Conservation (phyloP, 1,139 yeast genomes). For the Hanseniaspora gamundiae region DNA sequence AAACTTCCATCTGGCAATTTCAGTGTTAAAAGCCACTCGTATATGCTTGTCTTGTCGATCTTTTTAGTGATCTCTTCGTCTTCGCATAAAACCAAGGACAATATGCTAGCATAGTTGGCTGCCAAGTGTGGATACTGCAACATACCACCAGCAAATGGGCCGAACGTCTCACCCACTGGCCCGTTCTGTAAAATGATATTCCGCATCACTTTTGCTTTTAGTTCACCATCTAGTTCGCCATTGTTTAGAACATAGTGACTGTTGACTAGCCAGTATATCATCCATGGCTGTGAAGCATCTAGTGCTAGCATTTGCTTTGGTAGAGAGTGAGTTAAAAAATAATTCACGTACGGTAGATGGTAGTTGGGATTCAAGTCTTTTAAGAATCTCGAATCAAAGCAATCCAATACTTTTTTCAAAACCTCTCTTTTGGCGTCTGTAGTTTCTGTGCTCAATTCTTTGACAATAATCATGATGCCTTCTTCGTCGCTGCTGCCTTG, state of each 20-base stretch:
- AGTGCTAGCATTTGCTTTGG: constrained; percentile 33
- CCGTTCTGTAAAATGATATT: constrained; percentile 24
- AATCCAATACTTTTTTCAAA: constrained; percentile 27
- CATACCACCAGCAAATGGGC: constrained; percentile 69
- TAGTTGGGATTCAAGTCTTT: constrained; percentile 2
- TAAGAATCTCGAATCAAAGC: constrained; percentile 16
- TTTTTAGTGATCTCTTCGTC: constrained; percentile 28
- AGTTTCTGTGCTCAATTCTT: constrained; percentile 29
- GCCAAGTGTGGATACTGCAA: constrained; percentile 80
- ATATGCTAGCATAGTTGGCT: constrained; percentile 67
- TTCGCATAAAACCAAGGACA: constrained; percentile 46
- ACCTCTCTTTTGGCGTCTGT: constrained; percentile 32
- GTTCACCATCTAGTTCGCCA: constrained; percentile 19
- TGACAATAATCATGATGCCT: constrained; percentile 7
- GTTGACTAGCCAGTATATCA: constrained; percentile 73
- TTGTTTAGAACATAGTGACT: constrained; percentile 32
- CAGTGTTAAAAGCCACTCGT: constrained; percentile 51
- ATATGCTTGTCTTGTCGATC: constrained; percentile 37
- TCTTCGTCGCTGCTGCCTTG: constrained; percentile 8
- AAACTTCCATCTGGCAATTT: constrained; percentile 56
- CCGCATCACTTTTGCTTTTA: constrained; percentile 15
- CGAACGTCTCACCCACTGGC: constrained; percentile 35
- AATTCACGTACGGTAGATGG: neutral
- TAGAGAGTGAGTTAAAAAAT: constrained; percentile 9
- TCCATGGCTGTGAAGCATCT: constrained; percentile 90